phyloP scores from a whole-genome alignment of 495 filamentous ascomycete species.

The Tuber calosporum region DNA sequence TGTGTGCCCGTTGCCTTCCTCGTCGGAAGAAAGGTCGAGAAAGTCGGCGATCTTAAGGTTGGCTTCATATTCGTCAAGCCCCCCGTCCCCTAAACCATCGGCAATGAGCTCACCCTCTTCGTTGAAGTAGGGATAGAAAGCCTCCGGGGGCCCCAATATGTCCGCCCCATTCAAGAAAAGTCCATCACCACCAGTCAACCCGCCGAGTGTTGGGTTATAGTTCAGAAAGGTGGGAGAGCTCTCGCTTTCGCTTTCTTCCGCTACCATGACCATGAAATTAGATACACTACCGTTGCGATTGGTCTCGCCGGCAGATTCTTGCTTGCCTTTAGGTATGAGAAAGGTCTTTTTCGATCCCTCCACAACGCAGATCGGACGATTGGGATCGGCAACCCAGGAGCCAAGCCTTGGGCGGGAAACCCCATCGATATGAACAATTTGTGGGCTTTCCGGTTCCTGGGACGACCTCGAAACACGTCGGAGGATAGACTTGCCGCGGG shows the following conservation, averaged over 20 bases:
- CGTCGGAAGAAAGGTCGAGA: conserved; percentile 36
- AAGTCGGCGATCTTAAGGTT: conserved; percentile 36
- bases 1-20: conserved; percentile 19
- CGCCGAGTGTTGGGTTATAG: conserved; percentile 33
- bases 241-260: conserved; percentile 39
- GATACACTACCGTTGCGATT: conserved; percentile 16
- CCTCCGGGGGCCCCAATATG: conserved; percentile 26
- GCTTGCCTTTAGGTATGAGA: conserved; percentile 27
- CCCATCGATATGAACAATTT: conserved; percentile 35
- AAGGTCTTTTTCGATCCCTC: conserved; percentile 41
- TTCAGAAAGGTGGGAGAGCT: conserved; percentile 21
- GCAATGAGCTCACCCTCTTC: conserved; percentile 26
- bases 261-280: conserved; percentile 19
- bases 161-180: conserved; percentile 28
- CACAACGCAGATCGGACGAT: conserved; percentile 40
- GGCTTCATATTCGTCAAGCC: conserved; percentile 37
- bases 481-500: conserved; percentile 37
- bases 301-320: conserved; percentile 17
- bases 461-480: conserved; percentile 35
- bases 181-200: conserved; percentile 24
- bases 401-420: conserved; percentile 29
- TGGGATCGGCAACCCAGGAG: conserved; percentile 40
- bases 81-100: conserved; percentile 26
- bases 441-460: conserved; percentile 25
- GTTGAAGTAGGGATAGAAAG: conserved; percentile 19